These are phyloP conservation scores for Dictyostelium purpureum DNA, from an alignment of 78 protist genomes.

Conservation along the genomic window DNA sequence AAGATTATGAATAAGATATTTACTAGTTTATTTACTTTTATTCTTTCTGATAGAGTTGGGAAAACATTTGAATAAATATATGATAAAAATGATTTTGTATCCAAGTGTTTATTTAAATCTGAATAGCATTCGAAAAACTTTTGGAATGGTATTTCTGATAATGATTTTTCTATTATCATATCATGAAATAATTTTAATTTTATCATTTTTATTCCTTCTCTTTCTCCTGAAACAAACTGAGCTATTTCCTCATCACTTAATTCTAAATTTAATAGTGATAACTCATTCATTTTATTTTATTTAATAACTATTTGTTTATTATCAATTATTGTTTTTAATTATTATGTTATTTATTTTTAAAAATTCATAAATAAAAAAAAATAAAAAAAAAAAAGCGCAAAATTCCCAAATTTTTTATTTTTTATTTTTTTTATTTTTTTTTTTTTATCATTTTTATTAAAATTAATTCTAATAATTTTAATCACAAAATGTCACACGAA, in stretches of 20 bases:
- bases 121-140: slow-evolving; percentile 22
- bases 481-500: background rate
- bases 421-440: too few relatives aligned
- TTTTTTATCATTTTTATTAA: too few relatives aligned
- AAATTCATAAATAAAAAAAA: background rate
- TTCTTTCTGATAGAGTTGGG: slow-evolving; percentile 22
- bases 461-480: background rate
- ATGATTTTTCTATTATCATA: slow-evolving; percentile 12
- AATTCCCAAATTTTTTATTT: too few relatives aligned
- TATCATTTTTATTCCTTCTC: slow-evolving; percentile 28
- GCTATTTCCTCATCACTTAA: background rate
- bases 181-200: slow-evolving; percentile 25
- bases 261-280: background rate
- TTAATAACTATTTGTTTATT: too few relatives aligned
- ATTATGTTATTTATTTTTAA: background rate
- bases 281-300: too few relatives aligned
- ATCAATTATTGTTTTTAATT: background rate
- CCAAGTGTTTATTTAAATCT: background rate
- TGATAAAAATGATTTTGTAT: background rate
- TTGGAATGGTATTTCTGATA: slow-evolving; percentile 20
- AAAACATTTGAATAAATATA: slow-evolving; percentile 17
- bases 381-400: background rate
- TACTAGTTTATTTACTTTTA: background rate
- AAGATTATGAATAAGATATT: background rate
- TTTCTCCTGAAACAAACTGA: slow-evolving; percentile 1